Evolutionary conservation across 2,329 filamentous ascomycete species (phyloP).

Genomic region (Fusarium floridanum): DNA sequence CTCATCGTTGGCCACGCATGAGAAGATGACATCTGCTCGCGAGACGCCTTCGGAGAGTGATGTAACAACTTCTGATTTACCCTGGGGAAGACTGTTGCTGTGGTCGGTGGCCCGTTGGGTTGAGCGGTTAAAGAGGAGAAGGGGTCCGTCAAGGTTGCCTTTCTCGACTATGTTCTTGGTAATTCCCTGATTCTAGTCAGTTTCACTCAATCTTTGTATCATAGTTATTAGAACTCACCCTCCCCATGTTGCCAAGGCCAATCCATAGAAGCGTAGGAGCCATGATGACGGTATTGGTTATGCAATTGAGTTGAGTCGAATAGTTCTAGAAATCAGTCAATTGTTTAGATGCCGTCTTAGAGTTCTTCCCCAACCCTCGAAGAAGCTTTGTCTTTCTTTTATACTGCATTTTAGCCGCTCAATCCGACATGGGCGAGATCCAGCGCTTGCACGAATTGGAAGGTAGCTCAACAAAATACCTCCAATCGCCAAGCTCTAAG

Average conservation of each 20-base stretch:
- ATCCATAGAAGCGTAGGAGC: slow-evolving; percentile 78
- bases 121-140: slow-evolving; percentile 87
- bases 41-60: slow-evolving; percentile 75
- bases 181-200: slow-evolving; percentile 74
- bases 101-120: slow-evolving; percentile 74
- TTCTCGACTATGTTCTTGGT: slow-evolving; percentile 86
- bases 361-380: neutral
- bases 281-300: slow-evolving; percentile 53
- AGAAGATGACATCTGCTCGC: slow-evolving; percentile 83
- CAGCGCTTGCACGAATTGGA: neutral
- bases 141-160: slow-evolving; percentile 75
- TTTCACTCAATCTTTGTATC: neutral
- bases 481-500: neutral
- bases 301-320: neutral
- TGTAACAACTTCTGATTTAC: slow-evolving; percentile 73
- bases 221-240: slow-evolving; percentile 62
- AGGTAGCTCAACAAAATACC: neutral
- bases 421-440: neutral
- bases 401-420: neutral
- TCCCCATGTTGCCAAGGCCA: slow-evolving; percentile 89
- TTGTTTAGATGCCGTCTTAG: neutral
- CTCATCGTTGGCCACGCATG: slow-evolving; percentile 82
- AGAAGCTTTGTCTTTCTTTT: neutral
- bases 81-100: slow-evolving; percentile 68
- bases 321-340: neutral